Conservation (phyloP, 2,329 filamentous ascomycete genomes). For the Neonectria magnoliae region DNA sequence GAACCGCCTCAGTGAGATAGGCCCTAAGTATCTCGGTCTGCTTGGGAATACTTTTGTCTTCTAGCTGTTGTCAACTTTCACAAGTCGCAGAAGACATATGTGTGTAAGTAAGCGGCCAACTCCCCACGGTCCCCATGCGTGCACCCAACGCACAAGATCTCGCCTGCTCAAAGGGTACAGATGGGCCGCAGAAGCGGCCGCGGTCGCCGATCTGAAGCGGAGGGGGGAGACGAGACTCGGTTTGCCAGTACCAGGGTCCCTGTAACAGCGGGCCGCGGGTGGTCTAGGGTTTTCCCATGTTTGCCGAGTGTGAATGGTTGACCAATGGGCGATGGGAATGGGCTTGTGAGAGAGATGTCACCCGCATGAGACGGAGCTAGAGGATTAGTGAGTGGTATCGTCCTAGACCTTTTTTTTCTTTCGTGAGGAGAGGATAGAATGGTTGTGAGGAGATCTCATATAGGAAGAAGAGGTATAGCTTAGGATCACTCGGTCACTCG, state of each 20-base stretch:
- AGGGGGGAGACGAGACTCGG: background rate
- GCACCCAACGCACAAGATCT: constrained; percentile 5
- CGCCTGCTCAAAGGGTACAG: constrained; percentile 8
- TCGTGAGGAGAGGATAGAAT: background rate
- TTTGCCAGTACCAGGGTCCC: constrained; percentile 28
- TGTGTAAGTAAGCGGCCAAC: constrained; percentile 1
- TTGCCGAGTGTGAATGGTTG: constrained; percentile 30
- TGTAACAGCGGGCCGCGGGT: constrained; percentile 42
- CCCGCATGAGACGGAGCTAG: constrained; percentile 38
- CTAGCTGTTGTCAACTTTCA: background rate
- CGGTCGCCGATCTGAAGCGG: constrained; percentile 19
- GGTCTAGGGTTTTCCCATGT: constrained; percentile 34
- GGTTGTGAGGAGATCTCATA: constrained; percentile 13
- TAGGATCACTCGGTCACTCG: background rate
- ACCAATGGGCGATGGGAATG: constrained; percentile 33
- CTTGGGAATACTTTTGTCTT: background rate
- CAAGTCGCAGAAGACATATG: background rate
- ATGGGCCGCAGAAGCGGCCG: constrained; percentile 25
- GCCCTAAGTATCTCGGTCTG: background rate
- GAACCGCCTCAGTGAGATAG: background rate
- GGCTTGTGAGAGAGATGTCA: constrained; percentile 41
- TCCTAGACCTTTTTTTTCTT: constrained; percentile 5
- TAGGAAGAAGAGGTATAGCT: constrained; percentile 9
- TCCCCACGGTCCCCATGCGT: constrained; percentile 11
- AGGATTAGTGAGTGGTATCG: constrained; percentile 19